phyloP scores from a whole-genome alignment of 768 basidiomycete species.

The Leccinum fibrillosum region DNA sequence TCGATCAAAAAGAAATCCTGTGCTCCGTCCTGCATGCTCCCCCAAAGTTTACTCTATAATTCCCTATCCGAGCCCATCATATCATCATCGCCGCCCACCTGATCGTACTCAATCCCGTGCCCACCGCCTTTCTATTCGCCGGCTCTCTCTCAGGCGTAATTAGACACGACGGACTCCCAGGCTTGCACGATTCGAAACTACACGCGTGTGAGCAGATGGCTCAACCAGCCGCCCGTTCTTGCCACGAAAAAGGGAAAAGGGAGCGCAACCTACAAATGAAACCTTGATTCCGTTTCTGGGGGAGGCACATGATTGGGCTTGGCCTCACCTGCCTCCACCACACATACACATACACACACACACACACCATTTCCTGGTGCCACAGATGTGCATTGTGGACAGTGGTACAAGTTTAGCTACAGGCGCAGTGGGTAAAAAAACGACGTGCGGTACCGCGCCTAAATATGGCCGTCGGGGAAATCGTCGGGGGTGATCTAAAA shows the following conservation, averaged over 20 bases:
- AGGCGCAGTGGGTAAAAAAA: background rate
- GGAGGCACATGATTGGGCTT: background rate
- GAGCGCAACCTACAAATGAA: slow-evolving; percentile 10
- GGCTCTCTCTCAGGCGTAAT: slow-evolving; percentile 21
- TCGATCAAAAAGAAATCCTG: slow-evolving; percentile 1
- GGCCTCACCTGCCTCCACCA: slow-evolving; percentile 2
- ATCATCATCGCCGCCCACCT: background rate
- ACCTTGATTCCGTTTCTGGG: slow-evolving; percentile 18
- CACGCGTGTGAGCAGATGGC: slow-evolving; percentile 21
- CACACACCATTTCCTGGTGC: background rate
- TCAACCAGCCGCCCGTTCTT: background rate
- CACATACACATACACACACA: background rate
- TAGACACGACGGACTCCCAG: slow-evolving; percentile 21
- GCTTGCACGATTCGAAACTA: slow-evolving; percentile 8
- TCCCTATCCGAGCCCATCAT: slow-evolving; percentile 3
- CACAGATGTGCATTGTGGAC: background rate
- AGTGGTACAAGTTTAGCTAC: slow-evolving; percentile 11
- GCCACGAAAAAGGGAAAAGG: slow-evolving; percentile 1
- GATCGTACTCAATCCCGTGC: background rate
- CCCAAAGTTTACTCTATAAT: background rate
- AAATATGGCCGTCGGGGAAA: slow-evolving; percentile 5
- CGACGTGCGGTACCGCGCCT: slow-evolving; percentile 17
- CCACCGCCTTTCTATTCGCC: background rate
- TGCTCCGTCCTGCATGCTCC: background rate
- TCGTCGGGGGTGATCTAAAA: slow-evolving; percentile 1